Percentiles rank a stretch among this genome's conserved stretches.
phyloP scores from a whole-genome alignment of 257 asterid species.

The Lycium ferocissimum region DNA sequence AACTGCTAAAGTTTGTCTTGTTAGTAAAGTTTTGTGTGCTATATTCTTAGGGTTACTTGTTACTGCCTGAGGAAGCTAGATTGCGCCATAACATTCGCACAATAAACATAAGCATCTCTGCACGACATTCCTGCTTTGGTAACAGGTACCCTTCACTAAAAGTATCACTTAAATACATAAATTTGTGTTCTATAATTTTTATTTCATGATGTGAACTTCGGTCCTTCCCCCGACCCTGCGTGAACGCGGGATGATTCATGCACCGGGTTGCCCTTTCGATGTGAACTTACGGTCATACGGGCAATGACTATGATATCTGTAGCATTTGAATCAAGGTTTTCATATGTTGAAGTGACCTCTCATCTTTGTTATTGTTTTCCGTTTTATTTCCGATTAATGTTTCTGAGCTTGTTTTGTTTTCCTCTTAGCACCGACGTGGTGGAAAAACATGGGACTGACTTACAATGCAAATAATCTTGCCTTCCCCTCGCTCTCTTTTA shows the following conservation, averaged over 20 bases:
- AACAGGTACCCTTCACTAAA: slow-evolving; percentile 61
- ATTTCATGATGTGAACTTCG: background rate
- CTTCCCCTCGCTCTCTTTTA: background rate
- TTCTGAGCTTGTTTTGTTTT: slow-evolving; percentile 9
- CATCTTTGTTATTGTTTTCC: background rate
- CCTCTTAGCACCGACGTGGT: background rate
- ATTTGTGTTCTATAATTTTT: background rate
- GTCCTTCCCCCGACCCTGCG: background rate
- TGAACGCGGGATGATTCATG: background rate
- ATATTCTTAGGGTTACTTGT: slow-evolving; percentile 77
- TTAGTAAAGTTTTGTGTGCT: slow-evolving; percentile 20
- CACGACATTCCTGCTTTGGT: slow-evolving; percentile 90
- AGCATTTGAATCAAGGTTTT: slow-evolving; percentile 9
- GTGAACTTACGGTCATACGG: background rate
- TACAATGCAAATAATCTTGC: slow-evolving; percentile 8
- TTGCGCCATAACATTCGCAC: slow-evolving; percentile 75
- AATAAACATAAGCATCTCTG: slow-evolving; percentile 82
- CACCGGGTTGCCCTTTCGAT: background rate
- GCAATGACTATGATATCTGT: background rate
- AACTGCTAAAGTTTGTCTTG: slow-evolving; percentile 33
- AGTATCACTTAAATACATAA: slow-evolving; percentile 3
- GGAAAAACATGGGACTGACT: slow-evolving; percentile 13
- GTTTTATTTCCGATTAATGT: background rate
- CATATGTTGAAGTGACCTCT: background rate
- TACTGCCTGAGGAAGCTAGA: slow-evolving; percentile 92